Evolutionary conservation across 2,329 filamentous ascomycete species (phyloP).

Genomic region (Fusarium sp.): DNA sequence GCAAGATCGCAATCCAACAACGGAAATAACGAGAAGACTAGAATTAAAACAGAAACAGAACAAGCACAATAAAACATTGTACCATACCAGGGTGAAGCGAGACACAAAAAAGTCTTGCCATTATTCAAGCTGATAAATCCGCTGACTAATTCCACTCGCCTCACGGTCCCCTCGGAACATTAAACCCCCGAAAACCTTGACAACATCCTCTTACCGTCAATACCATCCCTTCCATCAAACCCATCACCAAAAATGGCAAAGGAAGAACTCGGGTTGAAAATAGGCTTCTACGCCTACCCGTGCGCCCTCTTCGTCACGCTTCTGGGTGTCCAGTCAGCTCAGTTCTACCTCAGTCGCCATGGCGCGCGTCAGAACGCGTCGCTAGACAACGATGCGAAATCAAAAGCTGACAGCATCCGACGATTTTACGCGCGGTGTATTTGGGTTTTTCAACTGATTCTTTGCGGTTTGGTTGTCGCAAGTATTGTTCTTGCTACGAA

Average conservation of each 20-base stretch:
- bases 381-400: constrained; percentile 46
- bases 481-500: constrained; percentile 50
- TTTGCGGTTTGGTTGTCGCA: constrained; percentile 51
- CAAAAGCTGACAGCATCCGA: constrained; percentile 44
- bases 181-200: constrained; percentile 20
- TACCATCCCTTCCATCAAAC: not conserved
- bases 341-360: constrained; percentile 52
- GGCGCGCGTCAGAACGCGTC: constrained; percentile 44
- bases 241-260: constrained; percentile 47
- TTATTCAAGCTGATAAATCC: constrained; percentile 16
- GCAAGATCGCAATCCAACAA: no score
- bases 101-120: not conserved
- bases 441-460: constrained; percentile 51
- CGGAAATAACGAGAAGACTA: not conserved
- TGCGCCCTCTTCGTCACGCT: constrained; percentile 53
- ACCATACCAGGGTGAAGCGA: not conserved
- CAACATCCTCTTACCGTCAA: constrained; percentile 11
- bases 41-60: not conserved
- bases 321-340: constrained; percentile 52
- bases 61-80: not conserved
- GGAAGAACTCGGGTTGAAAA: constrained; percentile 51
- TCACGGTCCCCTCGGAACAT: constrained; percentile 6
- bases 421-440: constrained; percentile 51
- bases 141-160: constrained; percentile 8
- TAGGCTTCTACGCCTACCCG: constrained; percentile 57